Base-by-base conservation (phyloP, 2,329 filamentous ascomycete species). In the Magnaporthiopsis rhizophila region DNA sequence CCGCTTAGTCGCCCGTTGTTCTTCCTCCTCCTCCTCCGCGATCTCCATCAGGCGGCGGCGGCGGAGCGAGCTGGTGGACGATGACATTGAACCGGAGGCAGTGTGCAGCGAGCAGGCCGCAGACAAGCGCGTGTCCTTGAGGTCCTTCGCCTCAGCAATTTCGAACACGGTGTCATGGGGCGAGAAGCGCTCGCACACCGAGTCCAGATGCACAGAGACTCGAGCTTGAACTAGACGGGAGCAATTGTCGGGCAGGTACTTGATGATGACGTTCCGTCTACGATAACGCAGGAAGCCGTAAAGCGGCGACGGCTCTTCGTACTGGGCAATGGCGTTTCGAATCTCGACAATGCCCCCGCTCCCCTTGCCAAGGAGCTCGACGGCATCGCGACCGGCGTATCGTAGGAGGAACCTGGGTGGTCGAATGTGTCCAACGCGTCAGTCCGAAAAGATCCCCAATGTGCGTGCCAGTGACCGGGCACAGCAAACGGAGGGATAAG, bases 201-300 rank as follows among this genome's bases (percentile, higher is more conserved):
- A 83, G 69, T 83, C 86, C 74, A 89, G 89, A 72, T 89, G 87
- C 24, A 90, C 87, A 56, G 91, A 86, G 53, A 93, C 90, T 69
- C 94, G 92, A 67, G 91, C 94, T 90, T 97, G 91, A 64, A 99
- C 81, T 64, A 99, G 81, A 71, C 95, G 86, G 67, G 95, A 98
- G 69, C 93, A 94, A 66, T 89, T 91, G 66, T 96, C 91, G 1
- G 94, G 95, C 67, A 97, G 84, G 75, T 95, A 97, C 79, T 95
- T 97, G 75, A 99, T 85, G 66, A 99, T 79, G 61, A 98, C 90
- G 76, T 92, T 97, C 73, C 92, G 87, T 73, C 93, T 87, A 65
- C 94, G 84, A 76, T 97, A 98, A 71, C 91, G 88, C 69, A 99
- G 79, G 74, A 97, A 92, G 63, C 95, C 95, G 73, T 96, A 99